Conservation (phyloP, 768 basidiomycete genomes). For the Rhodocollybia butyracea region DNA sequence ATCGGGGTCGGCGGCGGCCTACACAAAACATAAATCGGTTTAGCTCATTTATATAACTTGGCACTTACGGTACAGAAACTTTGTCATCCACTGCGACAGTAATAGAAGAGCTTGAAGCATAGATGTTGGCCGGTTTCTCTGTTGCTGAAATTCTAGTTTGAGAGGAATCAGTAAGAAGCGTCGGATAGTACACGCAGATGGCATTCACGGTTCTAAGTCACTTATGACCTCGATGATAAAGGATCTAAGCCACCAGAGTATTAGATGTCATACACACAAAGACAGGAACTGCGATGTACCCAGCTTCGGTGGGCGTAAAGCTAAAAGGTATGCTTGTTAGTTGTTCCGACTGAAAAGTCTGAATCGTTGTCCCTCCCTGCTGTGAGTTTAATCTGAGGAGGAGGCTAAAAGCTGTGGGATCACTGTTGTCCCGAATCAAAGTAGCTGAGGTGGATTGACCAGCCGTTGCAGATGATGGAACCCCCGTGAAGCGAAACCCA, state of each 20-base stretch:
- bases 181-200: background rate
- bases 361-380: background rate
- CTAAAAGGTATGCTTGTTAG: background rate
- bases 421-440: background rate
- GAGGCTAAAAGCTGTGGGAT: slow-evolving; percentile 4
- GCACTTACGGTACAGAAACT: background rate
- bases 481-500: background rate
- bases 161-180: background rate
- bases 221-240: slow-evolving; percentile 5
- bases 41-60: background rate
- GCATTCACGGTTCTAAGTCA: background rate
- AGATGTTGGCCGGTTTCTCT: background rate
- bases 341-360: background rate
- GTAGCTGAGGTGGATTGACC: slow-evolving; percentile 1
- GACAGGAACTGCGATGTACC: background rate
- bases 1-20: background rate
- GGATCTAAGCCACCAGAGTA: background rate
- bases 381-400: background rate
- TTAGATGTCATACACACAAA: too few species aligned
- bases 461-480: background rate
- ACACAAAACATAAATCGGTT: background rate
- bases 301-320: background rate
- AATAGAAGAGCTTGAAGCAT: background rate
- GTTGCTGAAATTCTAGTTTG: background rate
- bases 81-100: background rate